A percentile compares a stretch with the other conserved stretches of the same genome.
phyloP scores from a whole-genome alignment of 352 stramenopile species.

The Phytopythium chamaehyphon region DNA sequence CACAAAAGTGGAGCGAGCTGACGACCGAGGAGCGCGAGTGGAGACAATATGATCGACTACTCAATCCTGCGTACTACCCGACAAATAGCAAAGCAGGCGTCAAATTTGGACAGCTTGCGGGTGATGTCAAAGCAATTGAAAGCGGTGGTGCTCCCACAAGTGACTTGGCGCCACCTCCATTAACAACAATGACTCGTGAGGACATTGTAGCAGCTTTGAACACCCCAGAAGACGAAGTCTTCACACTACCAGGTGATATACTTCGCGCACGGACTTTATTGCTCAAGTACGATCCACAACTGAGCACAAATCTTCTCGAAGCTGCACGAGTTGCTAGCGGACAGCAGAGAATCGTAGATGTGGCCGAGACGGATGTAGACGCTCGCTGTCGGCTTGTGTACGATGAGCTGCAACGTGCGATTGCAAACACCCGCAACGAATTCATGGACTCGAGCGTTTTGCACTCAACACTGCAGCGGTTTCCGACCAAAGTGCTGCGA shows the following conservation, averaged over 20 bases:
- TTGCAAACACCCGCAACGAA: conserved; percentile 75
- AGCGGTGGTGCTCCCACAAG: conserved; percentile 1
- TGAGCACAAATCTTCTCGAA: conserved; percentile 47
- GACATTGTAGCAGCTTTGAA: conserved; percentile 57
- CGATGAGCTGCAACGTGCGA: conserved; percentile 86
- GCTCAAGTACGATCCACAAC: conserved; percentile 58
- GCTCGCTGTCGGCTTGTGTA: conserved; percentile 84
- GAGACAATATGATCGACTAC: conserved; percentile 58
- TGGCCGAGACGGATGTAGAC: conserved; percentile 84
- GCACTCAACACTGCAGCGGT: conserved; percentile 88
- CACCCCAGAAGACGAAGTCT: conserved; percentile 68
- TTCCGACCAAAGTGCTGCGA: conserved; percentile 85
- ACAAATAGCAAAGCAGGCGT: not conserved
- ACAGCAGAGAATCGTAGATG: conserved; percentile 19
- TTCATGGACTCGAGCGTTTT: conserved; percentile 90
- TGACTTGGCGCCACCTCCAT: conserved; percentile 16
- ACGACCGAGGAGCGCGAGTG: conserved; percentile 68
- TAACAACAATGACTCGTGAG: conserved; percentile 44
- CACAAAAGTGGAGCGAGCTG: conserved; percentile 43
- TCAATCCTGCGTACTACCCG: conserved; percentile 70
- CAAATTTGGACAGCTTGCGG: conserved; percentile 34
- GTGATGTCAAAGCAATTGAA: conserved; percentile 6
- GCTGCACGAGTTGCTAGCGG: conserved; percentile 33
- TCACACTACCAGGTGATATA: conserved; percentile 53
- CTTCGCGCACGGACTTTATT: conserved; percentile 57